Conservation (phyloP, 1,284 basidiomycete genomes). For the Schizopora paradoxa region DNA sequence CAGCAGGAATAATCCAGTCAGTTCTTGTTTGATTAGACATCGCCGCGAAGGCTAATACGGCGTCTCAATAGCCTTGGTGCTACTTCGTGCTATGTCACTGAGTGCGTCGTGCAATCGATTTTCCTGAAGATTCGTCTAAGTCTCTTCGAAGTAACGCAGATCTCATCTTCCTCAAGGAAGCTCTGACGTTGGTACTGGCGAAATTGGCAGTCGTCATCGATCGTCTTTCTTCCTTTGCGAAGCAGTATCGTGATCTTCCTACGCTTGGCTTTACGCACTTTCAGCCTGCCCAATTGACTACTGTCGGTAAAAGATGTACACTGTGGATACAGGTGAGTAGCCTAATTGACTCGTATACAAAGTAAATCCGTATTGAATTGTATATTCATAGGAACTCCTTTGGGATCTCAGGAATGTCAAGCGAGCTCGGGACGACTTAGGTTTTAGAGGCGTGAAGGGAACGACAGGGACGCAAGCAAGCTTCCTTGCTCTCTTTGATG, state of each 20-base stretch:
- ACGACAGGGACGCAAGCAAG: constrained; percentile 98
- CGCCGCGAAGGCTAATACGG: neutral
- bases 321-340: constrained; percentile 84
- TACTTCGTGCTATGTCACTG: constrained; percentile 98
- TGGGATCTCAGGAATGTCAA: constrained; percentile 96
- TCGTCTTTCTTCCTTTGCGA: constrained; percentile 77
- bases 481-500: constrained; percentile 93
- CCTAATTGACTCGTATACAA: neutral
- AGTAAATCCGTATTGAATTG: neutral
- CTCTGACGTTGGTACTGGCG: constrained; percentile 78
- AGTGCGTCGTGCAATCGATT: constrained; percentile 50
- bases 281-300: constrained; percentile 97
- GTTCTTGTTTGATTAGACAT: constrained; percentile 25
- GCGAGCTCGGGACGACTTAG: constrained; percentile 88
- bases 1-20: constrained; percentile 95
- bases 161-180: constrained; percentile 92
- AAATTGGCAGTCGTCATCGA: constrained; percentile 90
- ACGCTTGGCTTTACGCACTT: constrained; percentile 98
- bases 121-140: constrained; percentile 4
- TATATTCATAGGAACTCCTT: constrained; percentile 68
- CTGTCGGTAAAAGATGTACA: constrained; percentile 98
- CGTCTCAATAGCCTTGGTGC: constrained; percentile 70
- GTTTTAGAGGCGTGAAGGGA: constrained; percentile 98
- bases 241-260: constrained; percentile 71
- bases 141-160: constrained; percentile 76